Conservation (phyloP, 345 rosid genomes). For the Excoecaria cochinchinensis region DNA sequence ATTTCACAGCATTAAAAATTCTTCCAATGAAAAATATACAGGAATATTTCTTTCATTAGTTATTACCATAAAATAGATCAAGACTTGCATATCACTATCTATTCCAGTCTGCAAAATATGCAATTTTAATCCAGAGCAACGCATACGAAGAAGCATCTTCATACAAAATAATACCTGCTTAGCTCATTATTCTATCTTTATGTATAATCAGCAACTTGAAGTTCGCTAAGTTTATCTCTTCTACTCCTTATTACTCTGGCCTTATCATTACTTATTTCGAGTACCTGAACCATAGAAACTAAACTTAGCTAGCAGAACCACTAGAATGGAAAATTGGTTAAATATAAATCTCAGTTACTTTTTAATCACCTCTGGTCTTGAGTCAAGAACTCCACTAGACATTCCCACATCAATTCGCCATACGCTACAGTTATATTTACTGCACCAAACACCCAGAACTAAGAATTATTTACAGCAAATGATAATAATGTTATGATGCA, state of each 20-base stretch:
- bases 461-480: neutral
- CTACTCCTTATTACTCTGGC: slow-evolving; percentile 69
- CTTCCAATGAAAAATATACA: no score
- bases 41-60: no score
- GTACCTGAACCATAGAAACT: slow-evolving; percentile 49
- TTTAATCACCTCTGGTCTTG: slow-evolving; percentile 79
- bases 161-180: slow-evolving; percentile 17
- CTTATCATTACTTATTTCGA: slow-evolving; percentile 64
- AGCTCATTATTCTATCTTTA: slow-evolving; percentile 25
- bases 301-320: no score
- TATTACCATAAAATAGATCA: no score
- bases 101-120: no score
- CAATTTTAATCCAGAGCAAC: no score
- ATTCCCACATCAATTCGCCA: slow-evolving; percentile 97
- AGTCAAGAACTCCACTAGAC: slow-evolving; percentile 89
- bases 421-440: slow-evolving; percentile 75
- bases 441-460: slow-evolving; percentile 30
- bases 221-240: slow-evolving; percentile 43
- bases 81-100: no score
- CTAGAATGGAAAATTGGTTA: no score
- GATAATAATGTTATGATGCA: neutral
- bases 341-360: no score
- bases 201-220: slow-evolving; percentile 52
- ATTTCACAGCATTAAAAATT: no score
- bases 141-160: neutral